Base-by-base conservation (phyloP, 2,329 filamentous ascomycete species). In the Juglanconis juglandina region DNA sequence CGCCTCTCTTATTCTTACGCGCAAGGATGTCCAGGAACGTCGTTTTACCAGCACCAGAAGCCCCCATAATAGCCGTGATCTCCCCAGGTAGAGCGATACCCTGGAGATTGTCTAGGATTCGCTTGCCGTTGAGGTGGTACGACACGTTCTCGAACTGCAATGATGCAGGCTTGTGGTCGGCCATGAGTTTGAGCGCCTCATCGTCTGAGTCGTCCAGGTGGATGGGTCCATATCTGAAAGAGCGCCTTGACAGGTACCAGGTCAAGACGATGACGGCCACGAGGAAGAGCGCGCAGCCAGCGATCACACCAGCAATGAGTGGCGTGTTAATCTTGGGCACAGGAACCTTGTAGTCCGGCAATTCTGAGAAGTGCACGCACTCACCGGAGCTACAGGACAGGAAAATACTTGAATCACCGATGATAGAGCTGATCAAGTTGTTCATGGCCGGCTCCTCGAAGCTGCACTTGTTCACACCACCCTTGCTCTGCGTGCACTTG, bases 261-360 rank as follows among this genome's bases (percentile, higher is more conserved):
- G 92, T 86, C 1, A 86, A 70, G 14, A 98, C 76, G 52, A 97
- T 91, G 54, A 94, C 85, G 1, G 87, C 90, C n/a, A 96, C 92
- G 11, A 99, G 81, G 69, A 97, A 96, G 0, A 99, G 80, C 0
- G 90, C 89, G 69, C 87, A 90, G 6, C 86, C 89, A 32, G 92
- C 93, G 68, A 99, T 98, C 51, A 97, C 90, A 13, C 91, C 89
- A 10, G 96, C 94, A 67, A 99, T 99, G 53, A 99, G 81, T 3
- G 94, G 95, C 0, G 94, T 98, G 73, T 99, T 99, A 76, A 99
- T 98, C 71, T 89, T 88, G 77, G 97, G 96, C 62, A 97, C 84
- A 0, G 94, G 92, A 24, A 89, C 84, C 66, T 89, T 82, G 70
- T 96, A 99, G 17, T 96, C 95, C 14, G 95, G 95, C 6, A 98